Base-by-base conservation (phyloP, 352 stramenopile genomes). In the Phytophthora gonapodyides region DNA sequence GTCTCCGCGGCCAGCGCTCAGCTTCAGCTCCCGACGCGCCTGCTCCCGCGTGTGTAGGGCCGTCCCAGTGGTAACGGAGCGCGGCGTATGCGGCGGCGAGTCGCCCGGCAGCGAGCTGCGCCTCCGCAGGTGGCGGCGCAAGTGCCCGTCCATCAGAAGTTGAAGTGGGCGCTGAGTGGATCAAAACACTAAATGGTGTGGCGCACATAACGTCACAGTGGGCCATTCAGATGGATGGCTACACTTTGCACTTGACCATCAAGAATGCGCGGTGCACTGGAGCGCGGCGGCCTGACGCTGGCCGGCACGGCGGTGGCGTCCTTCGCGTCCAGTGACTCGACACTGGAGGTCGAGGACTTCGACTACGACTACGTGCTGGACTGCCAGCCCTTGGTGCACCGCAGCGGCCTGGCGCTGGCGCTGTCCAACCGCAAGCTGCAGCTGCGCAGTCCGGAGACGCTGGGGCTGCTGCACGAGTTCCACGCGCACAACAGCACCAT, bases 281-380 rank as follows among this genome's bases (percentile, higher is more conserved):
- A 63, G 36, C 69, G 64, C 27, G 71, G 63, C 33, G 80, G 77
- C 5, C 50, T 93, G 42, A 57, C 58, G 67, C 76, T 93, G 13
- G 58, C 61, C 38, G 80, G 89, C 72, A 91, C 79, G 41, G 76
- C 80, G 7, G 86, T 94, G 40, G 76, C 78, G 46, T 74, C 87
- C 62, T 94, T 94, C 56, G 62, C 70, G 5, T 44, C 62, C 34
- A 60, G 69, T 17, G 68, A 65, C 17, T 66, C 47, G 12, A 40
- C 57, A 16, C 60, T 89, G 30, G 56, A 64, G 3, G 58, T 74
- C 8, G 80, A 85, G 3, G 78, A 88, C 34, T 91, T 89, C n/a
- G 84, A 95, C 66, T 95, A 93, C 55, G 82, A 93, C 69, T 95
- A 94, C 67, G 69, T 95, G 21, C 53, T 95, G 19, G 83, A 94